Evolutionary conservation across 768 basidiomycete species (phyloP).

Genomic region (Gymnopilus dilepis): DNA sequence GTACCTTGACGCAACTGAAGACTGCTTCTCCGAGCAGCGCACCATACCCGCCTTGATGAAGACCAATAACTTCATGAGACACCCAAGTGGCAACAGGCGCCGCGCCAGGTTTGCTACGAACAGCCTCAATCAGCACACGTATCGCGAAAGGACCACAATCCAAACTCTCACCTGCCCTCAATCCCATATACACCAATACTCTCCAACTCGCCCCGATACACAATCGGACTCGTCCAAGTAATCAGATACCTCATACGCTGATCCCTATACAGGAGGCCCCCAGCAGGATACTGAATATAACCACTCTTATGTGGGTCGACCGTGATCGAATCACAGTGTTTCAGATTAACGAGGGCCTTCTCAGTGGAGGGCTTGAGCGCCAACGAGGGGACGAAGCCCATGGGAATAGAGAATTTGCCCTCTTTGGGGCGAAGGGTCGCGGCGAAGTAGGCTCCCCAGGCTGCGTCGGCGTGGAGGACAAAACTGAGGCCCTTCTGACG

Average conservation of each 20-base stretch:
- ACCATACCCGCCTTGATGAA: constrained; percentile 45
- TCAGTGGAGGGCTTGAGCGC: constrained; percentile 24
- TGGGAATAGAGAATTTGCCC: background rate
- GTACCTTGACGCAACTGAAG: constrained; percentile 42
- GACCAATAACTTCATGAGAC: constrained; percentile 43
- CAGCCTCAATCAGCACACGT: too few relatives aligned
- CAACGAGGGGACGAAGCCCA: constrained; percentile 12
- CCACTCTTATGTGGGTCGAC: constrained; percentile 49
- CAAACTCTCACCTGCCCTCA: constrained; percentile 47
- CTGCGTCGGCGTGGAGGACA: constrained; percentile 36
- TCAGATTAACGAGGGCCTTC: constrained; percentile 32
- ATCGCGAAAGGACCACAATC: too few relatives aligned
- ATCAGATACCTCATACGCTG: constrained; percentile 40
- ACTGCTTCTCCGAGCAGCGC: constrained; percentile 42
- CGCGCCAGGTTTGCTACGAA: constrained; percentile 51
- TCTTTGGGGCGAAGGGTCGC: constrained; percentile 12
- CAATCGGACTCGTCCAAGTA: constrained; percentile 29
- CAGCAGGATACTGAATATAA: constrained; percentile 49
- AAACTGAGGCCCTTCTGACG: constrained; percentile 16
- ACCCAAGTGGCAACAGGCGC: constrained; percentile 42
- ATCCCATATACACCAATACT: constrained; percentile 51
- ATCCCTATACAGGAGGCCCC: constrained; percentile 44
- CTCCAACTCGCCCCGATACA: constrained; percentile 27
- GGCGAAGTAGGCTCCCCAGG: constrained; percentile 52
- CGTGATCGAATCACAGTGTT: constrained; percentile 43